These are phyloP conservation scores for Globisporangium uncinulatum DNA, from an alignment of 352 stramenopile species.

Conservation along the genomic window DNA sequence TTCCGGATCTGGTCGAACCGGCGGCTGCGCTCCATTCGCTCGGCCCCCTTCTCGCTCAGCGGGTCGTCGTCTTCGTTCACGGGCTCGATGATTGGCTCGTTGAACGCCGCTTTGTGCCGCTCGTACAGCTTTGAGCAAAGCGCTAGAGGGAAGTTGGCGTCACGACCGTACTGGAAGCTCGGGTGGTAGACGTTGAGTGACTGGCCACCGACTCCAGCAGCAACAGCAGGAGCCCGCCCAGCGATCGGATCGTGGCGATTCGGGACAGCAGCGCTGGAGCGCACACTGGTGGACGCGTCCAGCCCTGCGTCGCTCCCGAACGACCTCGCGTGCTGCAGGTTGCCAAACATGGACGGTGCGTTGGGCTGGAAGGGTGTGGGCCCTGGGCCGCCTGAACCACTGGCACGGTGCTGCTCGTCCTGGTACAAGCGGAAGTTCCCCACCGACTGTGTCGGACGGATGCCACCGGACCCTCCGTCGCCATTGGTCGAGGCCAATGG, in stretches of 20 bases:
- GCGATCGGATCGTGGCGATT: constrained; percentile 4
- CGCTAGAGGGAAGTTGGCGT: constrained; percentile 42
- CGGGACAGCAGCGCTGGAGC: neutral
- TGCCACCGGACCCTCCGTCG: constrained; percentile 16
- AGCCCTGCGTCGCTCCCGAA: neutral
- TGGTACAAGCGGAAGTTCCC: constrained; percentile 73
- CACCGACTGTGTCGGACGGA: constrained; percentile 62
- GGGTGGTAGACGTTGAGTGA: constrained; percentile 10
- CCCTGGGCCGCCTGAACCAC: neutral
- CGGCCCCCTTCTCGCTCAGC: constrained; percentile 64
- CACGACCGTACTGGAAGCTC: constrained; percentile 30
- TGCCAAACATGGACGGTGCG: constrained; percentile 13
- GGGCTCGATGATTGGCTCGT: constrained; percentile 57
- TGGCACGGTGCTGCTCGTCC: constrained; percentile 28
- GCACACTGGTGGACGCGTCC: neutral
- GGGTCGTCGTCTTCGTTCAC: constrained; percentile 69
- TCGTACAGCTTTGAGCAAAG: constrained; percentile 66
- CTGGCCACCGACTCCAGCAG: neutral
- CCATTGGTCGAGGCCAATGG: constrained; percentile 6
- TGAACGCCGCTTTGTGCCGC: constrained; percentile 64
- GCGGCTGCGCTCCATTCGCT: constrained; percentile 54
- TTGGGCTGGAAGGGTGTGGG: neutral
- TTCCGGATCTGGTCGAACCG: constrained; percentile 61
- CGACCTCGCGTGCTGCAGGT: constrained; percentile 7
- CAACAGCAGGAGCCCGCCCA: neutral